Evolutionary conservation across 2,329 filamentous ascomycete genomes (phyloP).

Genomic region (Didymella pomorum): DNA sequence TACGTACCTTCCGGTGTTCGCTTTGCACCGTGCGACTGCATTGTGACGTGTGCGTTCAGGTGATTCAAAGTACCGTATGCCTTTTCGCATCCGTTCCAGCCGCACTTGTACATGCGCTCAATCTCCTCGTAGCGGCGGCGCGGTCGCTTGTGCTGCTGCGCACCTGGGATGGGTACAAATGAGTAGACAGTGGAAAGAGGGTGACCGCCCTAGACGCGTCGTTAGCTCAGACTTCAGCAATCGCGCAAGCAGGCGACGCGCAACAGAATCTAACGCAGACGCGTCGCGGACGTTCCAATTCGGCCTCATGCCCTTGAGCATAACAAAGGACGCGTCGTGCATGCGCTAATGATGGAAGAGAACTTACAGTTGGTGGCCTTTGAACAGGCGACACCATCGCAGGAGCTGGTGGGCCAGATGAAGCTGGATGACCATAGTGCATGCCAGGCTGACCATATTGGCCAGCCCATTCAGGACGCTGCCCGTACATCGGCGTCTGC

Average conservation of each 20-base stretch:
- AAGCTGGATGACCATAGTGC: constrained; percentile 63
- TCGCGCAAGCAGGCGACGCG: constrained; percentile 1
- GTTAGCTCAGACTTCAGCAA: constrained; percentile 19
- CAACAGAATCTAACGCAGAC: neutral
- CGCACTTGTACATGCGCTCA: constrained; percentile 99
- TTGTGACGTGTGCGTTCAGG: constrained; percentile 96
- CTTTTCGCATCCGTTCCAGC: constrained; percentile 98
- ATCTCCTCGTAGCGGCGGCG: constrained; percentile 96
- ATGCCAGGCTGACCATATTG: constrained; percentile 61
- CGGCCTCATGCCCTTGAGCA: neutral
- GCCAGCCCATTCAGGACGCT: constrained; percentile 74
- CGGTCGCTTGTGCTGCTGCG: constrained; percentile 96
- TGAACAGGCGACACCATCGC: constrained; percentile 68
- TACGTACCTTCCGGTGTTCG: constrained; percentile 93
- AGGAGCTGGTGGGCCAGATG: constrained; percentile 64
- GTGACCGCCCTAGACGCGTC: constrained; percentile 56
- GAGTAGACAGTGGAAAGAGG: constrained; percentile 85
- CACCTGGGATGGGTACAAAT: constrained; percentile 95
- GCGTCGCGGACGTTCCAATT: neutral
- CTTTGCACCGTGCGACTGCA: constrained; percentile 96
- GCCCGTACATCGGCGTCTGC: constrained; percentile 68
- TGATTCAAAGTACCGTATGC: constrained; percentile 98
- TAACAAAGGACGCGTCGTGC: constrained; percentile 2
- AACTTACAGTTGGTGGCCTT: constrained; percentile 69
- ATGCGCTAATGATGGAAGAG: neutral